phyloP scores from a whole-genome alignment of 83 land plant species.

The Picea mariana region DNA sequence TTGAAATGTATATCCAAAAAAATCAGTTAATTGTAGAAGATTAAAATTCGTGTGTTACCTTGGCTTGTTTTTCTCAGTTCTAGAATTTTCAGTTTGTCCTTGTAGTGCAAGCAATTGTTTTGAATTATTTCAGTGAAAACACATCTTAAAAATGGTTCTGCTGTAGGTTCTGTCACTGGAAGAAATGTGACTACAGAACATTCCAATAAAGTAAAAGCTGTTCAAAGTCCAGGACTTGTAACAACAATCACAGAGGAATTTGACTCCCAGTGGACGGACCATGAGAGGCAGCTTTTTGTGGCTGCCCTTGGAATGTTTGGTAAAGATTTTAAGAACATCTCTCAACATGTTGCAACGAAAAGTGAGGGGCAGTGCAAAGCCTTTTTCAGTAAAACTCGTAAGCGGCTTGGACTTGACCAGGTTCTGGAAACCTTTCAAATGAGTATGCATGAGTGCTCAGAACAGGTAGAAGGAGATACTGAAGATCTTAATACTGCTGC shows the following conservation, averaged over 20 bases:
- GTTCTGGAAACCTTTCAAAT: slow-evolving; percentile 28
- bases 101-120: slow-evolving; percentile 38
- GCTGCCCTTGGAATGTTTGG: slow-evolving; percentile 39
- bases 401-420: slow-evolving; percentile 40
- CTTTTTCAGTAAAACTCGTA: slow-evolving; percentile 51
- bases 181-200: slow-evolving; percentile 27
- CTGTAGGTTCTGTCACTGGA: slow-evolving; percentile 41
- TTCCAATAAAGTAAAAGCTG: slow-evolving; percentile 18
- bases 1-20: too few relatives aligned
- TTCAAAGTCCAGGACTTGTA: neutral
- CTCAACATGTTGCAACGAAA: slow-evolving; percentile 39
- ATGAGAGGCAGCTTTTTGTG: slow-evolving; percentile 43
- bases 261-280: slow-evolving; percentile 47
- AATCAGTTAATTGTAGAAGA: too few relatives aligned
- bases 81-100: neutral
- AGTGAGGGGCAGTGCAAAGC: slow-evolving; percentile 46
- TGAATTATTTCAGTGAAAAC: slow-evolving; percentile 50
- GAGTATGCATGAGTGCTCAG: slow-evolving; percentile 11
- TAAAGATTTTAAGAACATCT: slow-evolving; percentile 45
- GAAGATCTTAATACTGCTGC: slow-evolving; percentile 14
- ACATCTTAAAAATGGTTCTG: slow-evolving; percentile 53
- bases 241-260: slow-evolving; percentile 22
- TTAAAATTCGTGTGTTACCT: neutral
- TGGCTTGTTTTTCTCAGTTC: neutral
- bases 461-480: neutral